These are phyloP conservation scores for Lipomyces starkeyi DNA, from an alignment of 805 yeast species.

Conservation along the genomic window DNA sequence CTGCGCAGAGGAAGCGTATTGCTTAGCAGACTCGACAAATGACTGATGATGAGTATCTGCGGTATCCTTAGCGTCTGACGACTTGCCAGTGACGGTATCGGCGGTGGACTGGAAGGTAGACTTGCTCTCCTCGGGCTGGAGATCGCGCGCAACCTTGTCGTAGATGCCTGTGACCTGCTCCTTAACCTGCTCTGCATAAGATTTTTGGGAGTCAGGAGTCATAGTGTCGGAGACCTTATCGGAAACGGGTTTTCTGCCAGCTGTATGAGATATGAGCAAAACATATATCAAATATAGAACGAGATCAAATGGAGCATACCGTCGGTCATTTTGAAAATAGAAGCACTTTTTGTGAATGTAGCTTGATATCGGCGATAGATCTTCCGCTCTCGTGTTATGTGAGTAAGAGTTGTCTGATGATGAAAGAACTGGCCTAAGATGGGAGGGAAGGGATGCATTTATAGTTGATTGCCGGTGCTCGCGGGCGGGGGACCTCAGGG, in stretches of 20 bases:
- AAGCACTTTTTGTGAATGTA: conserved; percentile 10
- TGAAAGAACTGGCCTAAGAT: too few species aligned
- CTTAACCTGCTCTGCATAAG: conserved; percentile 67
- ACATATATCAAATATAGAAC: background rate
- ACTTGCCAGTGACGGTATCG: conserved; percentile 61
- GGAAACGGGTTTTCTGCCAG: conserved; percentile 76
- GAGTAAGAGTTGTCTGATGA: too few species aligned
- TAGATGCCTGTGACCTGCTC: conserved; percentile 69
- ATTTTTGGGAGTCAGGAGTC: conserved; percentile 75
- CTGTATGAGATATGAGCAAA: conserved; percentile 17
- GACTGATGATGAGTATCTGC: conserved; percentile 53
- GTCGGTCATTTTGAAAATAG: conserved; percentile 26
- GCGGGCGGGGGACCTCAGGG: background rate
- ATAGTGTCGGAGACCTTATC: conserved; percentile 70
- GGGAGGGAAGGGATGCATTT: background rate
- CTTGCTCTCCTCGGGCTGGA: conserved; percentile 71
- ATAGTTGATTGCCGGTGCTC: background rate
- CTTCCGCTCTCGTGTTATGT: too few species aligned
- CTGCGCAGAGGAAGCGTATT: conserved; percentile 39
- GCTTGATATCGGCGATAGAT: background rate
- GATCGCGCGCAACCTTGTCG: conserved; percentile 65
- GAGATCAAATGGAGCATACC: conserved; percentile 9
- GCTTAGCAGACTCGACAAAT: conserved; percentile 43
- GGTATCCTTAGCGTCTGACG: conserved; percentile 59
- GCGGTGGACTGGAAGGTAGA: conserved; percentile 70